Base-by-base conservation (phyloP, 306 rosid species). In the Begonia loranthoides region DNA sequence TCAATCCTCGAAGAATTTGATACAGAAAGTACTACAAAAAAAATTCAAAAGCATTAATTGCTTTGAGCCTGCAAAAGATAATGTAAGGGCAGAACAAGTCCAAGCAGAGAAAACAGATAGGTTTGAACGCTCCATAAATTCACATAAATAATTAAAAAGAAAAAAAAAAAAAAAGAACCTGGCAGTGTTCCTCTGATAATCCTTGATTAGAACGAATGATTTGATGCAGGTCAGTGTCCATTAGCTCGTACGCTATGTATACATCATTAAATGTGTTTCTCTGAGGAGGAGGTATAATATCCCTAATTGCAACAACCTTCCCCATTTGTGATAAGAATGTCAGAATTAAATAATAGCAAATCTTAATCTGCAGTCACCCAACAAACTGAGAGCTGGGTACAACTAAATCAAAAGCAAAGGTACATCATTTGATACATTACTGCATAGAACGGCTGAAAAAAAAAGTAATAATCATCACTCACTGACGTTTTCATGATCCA, bases 151-250 rank as follows among this genome's bases (percentile, higher is more conserved):
- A 5, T 17, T n/a, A n/a, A 15, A 9, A 49, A n/a, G 52, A 14
- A 3, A 49, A 49, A 17, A 2, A n/a, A n/a, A n/a, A n/a, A 16
- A 54, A 38, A 38, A 50, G 47, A 38, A 88, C 96, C 88, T 88
- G 96, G 70, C 97, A 88, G 59, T 88, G 97, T 82, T 88, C 97
- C 80, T 88, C 97, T 0, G 97, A 88, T 58, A 88, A 70, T 2
- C 73, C 80, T 76, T 88, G 97, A 51, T 84, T 88, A 54, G 97
- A 88, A 38, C 95, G 95, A 64, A 88, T 88, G 41, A 84, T 88
- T 65, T 88, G 97, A 62, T 88, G 93, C 61, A 88, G 82, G 67
- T 88, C 97, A 50, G 97, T 88, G 75, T 88, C 97, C 97, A 88
- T 84, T n/a, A 88, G 78, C 77, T 88, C 97, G 68, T 88, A 88